Evolutionary conservation across 345 rosid genomes (phyloP), one percentile per base, ranked within the genome.

Genomic region (Raphanus raphanistrum): DNA sequence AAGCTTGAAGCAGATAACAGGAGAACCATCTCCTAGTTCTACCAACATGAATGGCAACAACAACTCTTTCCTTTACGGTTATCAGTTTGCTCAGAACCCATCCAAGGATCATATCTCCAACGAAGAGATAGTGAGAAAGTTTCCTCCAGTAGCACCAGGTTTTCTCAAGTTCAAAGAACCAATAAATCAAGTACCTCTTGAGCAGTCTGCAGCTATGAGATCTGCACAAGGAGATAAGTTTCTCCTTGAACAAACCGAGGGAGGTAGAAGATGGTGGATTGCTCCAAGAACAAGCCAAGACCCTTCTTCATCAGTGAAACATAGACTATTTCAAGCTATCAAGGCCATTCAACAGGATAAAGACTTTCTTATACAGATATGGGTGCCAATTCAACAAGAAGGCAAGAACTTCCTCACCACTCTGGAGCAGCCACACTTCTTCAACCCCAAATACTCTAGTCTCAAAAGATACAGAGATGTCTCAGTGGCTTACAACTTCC

Each of bases 331-430:
- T 76, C 82, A 83, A 68, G 97, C 90, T 68, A 73, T 92, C 29
- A 32, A 32, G 31, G 31, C 31, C 31, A 28, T 28, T 28, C 31
- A 28, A 28, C 31, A 28, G 29, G 90, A 86, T 48, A 80, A 80
- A 72, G 90, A 92, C 77, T 81, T 85, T 28, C 96, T 94, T 38
- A 83, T 94, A 71, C 97, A 94, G 73, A 85, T 90, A 72, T 94
- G 97, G 98, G 90, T 92, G 66, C 97, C 98, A 26, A 81, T 90
- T 35, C 85, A 84, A 41, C 87, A 76, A 45, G 92, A 76, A 75
- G 95, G 90, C 71, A 89, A 86, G 73, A 69, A 86, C 54, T 84
- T 89, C 26, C 97, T 94, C 21, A 92, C 97, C 1, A 94, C 98
- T 54, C 57, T 31, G 70, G 86, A 80, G 71, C 98, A 94, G 83